Percentiles rank a stretch among this genome's conserved stretches.
Evolutionary conservation across 495 filamentous ascomycete species (phyloP).

Genomic region (Penicillium flavigenum): DNA sequence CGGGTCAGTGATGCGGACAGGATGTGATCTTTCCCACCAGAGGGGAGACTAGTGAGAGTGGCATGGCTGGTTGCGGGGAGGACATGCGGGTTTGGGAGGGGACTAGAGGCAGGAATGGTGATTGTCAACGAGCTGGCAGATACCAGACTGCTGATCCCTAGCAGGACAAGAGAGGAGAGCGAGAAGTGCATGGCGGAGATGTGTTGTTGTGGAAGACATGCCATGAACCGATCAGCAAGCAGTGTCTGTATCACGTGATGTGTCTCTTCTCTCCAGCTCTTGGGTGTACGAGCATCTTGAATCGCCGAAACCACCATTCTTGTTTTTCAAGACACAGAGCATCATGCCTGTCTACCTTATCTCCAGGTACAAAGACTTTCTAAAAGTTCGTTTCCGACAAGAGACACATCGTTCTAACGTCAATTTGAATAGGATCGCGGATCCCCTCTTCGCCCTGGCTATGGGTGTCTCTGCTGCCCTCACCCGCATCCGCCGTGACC

Average conservation of each 20-base stretch:
- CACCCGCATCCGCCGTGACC: conserved; percentile 71
- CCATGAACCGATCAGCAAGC: neutral
- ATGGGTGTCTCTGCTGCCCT: conserved; percentile 68
- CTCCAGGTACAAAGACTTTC: conserved; percentile 37
- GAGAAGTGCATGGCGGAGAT: conserved; percentile 9
- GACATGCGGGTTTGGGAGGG: conserved; percentile 41
- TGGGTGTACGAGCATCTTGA: neutral
- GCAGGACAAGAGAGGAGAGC: conserved; percentile 5
- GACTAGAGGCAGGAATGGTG: conserved; percentile 48
- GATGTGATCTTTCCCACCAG: conserved; percentile 51
- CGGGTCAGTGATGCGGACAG: conserved; percentile 61
- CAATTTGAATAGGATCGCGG: conserved; percentile 55
- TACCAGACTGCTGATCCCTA: conserved; percentile 5
- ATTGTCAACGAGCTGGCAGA: conserved; percentile 33
- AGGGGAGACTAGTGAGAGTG: conserved; percentile 71
- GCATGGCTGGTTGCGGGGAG: conserved; percentile 53
- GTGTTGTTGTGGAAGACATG: neutral
- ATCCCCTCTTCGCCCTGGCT: conserved; percentile 82
- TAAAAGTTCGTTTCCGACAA: neutral
- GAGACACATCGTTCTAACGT: conserved; percentile 3
- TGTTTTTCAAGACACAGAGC: neutral
- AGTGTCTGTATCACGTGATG: conserved; percentile 4
- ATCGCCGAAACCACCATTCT: neutral
- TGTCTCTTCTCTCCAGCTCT: neutral
- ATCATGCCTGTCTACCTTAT: conserved; percentile 43